Percentiles rank a stretch among this genome's conserved stretches.
phyloP scores from a whole-genome alignment of 2,329 filamentous ascomycete genomes.

The Colletotrichum limetticola region DNA sequence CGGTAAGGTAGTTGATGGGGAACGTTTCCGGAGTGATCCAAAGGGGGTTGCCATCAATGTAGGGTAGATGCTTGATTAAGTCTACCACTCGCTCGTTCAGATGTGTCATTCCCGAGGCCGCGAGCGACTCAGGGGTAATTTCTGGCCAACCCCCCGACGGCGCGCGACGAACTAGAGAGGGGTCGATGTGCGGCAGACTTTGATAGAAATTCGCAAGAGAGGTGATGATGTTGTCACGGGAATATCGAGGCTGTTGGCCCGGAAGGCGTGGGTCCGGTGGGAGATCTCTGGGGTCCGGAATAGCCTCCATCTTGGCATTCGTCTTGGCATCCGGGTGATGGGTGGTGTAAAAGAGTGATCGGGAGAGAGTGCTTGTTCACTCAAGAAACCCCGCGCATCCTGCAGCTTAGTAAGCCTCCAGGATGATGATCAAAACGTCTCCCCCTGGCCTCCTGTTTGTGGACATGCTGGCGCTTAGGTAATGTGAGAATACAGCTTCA shows the following conservation, averaged over 20 bases:
- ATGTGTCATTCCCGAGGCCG: not conserved
- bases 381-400: not conserved
- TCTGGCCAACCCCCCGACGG: conserved; percentile 9
- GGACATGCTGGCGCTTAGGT: not conserved
- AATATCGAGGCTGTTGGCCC: not conserved
- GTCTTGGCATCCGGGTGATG: conserved; percentile 1
- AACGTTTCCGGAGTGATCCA: conserved; percentile 17
- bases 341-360: not conserved
- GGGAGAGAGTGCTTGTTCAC: not conserved
- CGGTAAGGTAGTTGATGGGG: conserved; percentile 1
- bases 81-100: not conserved
- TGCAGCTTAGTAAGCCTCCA: not conserved
- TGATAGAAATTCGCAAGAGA: not conserved
- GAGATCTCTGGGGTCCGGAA: not conserved
- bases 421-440: not conserved
- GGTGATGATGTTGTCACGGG: not conserved
- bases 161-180: conserved; percentile 1
- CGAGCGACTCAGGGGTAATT: conserved; percentile 7
- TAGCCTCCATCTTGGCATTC: not conserved
- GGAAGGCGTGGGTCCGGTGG: conserved; percentile 3
- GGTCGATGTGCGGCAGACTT: conserved; percentile 6
- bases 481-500: not conserved
- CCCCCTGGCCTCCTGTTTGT: not conserved
- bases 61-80: conserved; percentile 8
- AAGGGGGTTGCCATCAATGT: conserved; percentile 6